Evolutionary conservation across 441 rosid genomes (phyloP).

Genomic region (Jatropha podagrica): DNA sequence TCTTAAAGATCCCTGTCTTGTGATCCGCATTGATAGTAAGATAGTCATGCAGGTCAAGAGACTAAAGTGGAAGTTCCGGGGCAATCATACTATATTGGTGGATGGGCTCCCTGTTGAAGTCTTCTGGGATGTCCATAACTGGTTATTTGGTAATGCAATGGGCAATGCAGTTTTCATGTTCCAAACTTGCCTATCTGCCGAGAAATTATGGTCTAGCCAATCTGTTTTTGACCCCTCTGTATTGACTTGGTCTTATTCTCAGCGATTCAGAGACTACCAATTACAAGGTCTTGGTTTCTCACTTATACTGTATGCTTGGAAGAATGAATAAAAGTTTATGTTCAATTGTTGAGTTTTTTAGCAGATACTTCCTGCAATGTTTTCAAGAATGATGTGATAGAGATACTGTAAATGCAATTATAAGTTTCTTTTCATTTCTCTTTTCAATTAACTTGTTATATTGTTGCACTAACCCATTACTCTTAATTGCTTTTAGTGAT

Average conservation of each 20-base stretch:
- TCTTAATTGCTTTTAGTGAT: conserved; percentile 12
- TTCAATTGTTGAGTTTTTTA: conserved; percentile 24
- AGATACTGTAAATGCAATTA: conserved; percentile 29
- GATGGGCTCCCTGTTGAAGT: conserved; percentile 88
- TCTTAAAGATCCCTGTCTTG: conserved; percentile 65
- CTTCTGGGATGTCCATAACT: conserved; percentile 89
- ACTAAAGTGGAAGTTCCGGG: conserved; percentile 91
- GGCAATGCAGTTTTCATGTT: conserved; percentile 91
- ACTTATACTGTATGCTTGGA: conserved; percentile 78
- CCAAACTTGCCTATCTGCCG: conserved; percentile 60
- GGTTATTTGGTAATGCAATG: conserved; percentile 74
- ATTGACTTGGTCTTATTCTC: conserved; percentile 50
- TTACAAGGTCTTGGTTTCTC: conserved; percentile 77
- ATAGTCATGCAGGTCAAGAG: conserved; percentile 72
- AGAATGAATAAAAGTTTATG: conserved; percentile 50
- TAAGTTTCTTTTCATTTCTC: conserved; percentile 4
- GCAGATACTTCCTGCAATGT: conserved; percentile 25
- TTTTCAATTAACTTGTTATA: not conserved
- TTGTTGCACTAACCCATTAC: conserved; percentile 1
- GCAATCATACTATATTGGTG: conserved; percentile 74
- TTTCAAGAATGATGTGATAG: conserved; percentile 24
- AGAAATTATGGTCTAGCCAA: conserved; percentile 43
- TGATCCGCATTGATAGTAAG: conserved; percentile 76
- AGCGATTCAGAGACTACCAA: conserved; percentile 46
- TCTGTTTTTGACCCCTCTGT: conserved; percentile 44